Conservation (phyloP, 208 protist species). For the Trypanosoma rangeli region DNA sequence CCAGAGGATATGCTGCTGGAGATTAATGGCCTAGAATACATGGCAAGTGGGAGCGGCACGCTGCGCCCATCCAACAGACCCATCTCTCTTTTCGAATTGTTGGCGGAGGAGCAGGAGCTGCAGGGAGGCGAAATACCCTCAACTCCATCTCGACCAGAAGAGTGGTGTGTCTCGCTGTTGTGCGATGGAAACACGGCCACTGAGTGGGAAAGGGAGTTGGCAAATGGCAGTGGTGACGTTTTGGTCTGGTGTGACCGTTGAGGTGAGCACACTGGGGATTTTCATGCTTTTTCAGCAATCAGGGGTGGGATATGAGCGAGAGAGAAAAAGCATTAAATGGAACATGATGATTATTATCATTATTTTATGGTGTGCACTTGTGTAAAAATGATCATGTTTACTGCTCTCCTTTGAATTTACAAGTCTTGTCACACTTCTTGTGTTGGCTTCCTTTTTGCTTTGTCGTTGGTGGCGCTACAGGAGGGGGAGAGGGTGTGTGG, state of each 20-base stretch:
- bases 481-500: not conserved
- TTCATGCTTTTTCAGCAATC: not conserved
- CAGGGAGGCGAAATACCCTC: not conserved
- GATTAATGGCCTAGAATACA: constrained; percentile 29
- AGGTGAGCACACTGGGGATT: not conserved
- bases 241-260: constrained; percentile 25
- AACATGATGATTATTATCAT: not conserved
- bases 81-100: constrained; percentile 36
- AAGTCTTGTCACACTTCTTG: not conserved
- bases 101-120: constrained; percentile 33
- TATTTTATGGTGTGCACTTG: not conserved
- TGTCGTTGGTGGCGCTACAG: no score
- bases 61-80: constrained; percentile 25
- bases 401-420: not conserved
- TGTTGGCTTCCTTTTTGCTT: not conserved
- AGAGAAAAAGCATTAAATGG: no score
- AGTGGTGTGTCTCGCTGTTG: constrained; percentile 17
- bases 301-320: not conserved
- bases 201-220: constrained; percentile 24
- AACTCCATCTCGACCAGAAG: not conserved
- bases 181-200: constrained; percentile 1
- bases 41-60: not conserved
- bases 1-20: constrained; percentile 36
- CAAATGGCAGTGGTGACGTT: constrained; percentile 20
- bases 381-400: not conserved